phyloP scores from a whole-genome alignment of 2,329 filamentous ascomycete species.

The Cercospora zeae-maydis region DNA sequence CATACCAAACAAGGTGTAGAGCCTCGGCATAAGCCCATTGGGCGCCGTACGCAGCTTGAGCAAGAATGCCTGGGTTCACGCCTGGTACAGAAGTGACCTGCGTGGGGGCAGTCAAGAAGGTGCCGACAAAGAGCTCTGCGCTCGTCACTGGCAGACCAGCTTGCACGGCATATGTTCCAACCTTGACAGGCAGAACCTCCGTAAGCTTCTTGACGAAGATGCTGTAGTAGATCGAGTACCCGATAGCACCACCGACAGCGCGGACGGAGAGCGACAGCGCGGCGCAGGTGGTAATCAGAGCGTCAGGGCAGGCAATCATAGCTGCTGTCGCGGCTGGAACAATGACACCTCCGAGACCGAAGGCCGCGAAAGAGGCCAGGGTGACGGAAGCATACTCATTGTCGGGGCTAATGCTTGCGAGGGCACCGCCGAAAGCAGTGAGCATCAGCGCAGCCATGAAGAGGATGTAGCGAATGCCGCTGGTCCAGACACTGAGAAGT shows the following conservation, averaged over 20 bases:
- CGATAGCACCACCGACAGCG: slow-evolving; percentile 32
- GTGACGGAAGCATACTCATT: slow-evolving; percentile 27
- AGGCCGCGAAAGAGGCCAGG: slow-evolving; percentile 34
- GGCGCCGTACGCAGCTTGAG: slow-evolving; percentile 16
- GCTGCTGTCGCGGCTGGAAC: slow-evolving; percentile 34
- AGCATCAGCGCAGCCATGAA: slow-evolving; percentile 38
- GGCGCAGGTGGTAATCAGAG: slow-evolving; percentile 32
- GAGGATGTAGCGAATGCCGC: slow-evolving; percentile 57
- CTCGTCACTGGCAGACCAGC: slow-evolving; percentile 24
- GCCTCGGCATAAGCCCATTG: slow-evolving; percentile 28
- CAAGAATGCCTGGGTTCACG: slow-evolving; percentile 20
- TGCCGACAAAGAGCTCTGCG: slow-evolving; percentile 23
- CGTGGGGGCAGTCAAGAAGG: slow-evolving; percentile 20
- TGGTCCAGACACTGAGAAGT: slow-evolving; percentile 55
- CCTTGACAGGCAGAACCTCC: slow-evolving; percentile 19
- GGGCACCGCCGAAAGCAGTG: slow-evolving; percentile 42
- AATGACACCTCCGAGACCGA: slow-evolving; percentile 38
- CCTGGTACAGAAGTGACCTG: slow-evolving; percentile 22
- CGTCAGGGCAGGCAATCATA: slow-evolving; percentile 32
- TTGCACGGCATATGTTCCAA: slow-evolving; percentile 24
- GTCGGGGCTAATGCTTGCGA: slow-evolving; percentile 56
- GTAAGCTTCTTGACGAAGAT: slow-evolving; percentile 31
- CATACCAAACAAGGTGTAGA: slow-evolving; percentile 24
- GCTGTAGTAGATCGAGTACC: slow-evolving; percentile 34
- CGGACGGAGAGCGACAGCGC: slow-evolving; percentile 33